Conservation (phyloP, 1,139 yeast species). For the Geotrichum australiense region DNA sequence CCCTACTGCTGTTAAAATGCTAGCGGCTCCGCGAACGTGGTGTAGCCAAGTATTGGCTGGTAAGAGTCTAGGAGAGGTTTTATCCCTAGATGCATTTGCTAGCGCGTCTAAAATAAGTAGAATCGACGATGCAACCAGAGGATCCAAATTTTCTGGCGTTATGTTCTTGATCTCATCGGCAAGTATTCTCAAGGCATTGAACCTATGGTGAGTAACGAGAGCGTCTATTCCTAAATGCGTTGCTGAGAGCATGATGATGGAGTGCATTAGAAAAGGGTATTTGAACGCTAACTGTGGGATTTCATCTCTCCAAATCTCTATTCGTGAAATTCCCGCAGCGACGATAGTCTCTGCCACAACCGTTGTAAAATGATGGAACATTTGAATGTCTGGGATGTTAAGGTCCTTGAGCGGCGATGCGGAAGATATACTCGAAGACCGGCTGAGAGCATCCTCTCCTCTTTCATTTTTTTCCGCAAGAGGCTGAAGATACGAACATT, state of each 20-base stretch:
- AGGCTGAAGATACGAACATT: slow-evolving; percentile 41
- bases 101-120: slow-evolving; percentile 85
- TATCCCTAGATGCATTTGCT: slow-evolving; percentile 78
- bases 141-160: slow-evolving; percentile 80
- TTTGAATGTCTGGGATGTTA: slow-evolving; percentile 68
- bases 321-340: slow-evolving; percentile 83
- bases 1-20: slow-evolving; percentile 90
- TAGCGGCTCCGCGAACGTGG: slow-evolving; percentile 95
- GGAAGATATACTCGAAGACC: slow-evolving; percentile 24
- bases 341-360: slow-evolving; percentile 82
- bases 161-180: slow-evolving; percentile 83
- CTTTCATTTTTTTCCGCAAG: slow-evolving; percentile 19
- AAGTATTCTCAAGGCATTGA: slow-evolving; percentile 72
- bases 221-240: slow-evolving; percentile 67
- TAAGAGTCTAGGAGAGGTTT: slow-evolving; percentile 39
- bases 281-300: slow-evolving; percentile 85
- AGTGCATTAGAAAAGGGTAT: slow-evolving; percentile 87
- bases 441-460: slow-evolving; percentile 10
- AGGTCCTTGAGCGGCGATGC: slow-evolving; percentile 29
- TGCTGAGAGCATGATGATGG: slow-evolving; percentile 82
- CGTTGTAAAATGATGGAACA: slow-evolving; percentile 83
- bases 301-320: slow-evolving; percentile 79
- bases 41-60: slow-evolving; percentile 96
- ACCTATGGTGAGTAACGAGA: slow-evolving; percentile 76
- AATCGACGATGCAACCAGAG: slow-evolving; percentile 85